phyloP scores from a whole-genome alignment of 2,329 filamentous ascomycete genomes.

The Samsoniella hepiali region DNA sequence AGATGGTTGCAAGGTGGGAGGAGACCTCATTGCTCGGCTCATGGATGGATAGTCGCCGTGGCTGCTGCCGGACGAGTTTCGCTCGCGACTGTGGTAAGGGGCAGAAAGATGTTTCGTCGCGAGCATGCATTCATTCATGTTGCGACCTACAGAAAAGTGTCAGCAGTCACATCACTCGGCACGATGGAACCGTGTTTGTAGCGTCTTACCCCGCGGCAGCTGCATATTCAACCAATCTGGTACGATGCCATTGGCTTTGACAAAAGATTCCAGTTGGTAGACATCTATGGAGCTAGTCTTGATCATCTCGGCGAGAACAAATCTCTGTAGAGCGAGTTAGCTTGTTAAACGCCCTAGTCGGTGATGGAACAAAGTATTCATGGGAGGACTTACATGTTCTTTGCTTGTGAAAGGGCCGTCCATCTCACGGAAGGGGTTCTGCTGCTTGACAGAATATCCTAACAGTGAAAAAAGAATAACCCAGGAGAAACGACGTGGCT shows the following conservation, averaged over 20 bases:
- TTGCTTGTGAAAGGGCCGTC: constrained; percentile 41
- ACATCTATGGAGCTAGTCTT: constrained; percentile 52
- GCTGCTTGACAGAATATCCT: background rate
- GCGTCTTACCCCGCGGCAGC: constrained; percentile 42
- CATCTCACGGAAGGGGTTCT: constrained; percentile 1
- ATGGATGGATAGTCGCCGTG: constrained; percentile 13
- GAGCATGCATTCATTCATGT: constrained; percentile 44
- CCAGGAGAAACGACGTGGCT: constrained; percentile 11
- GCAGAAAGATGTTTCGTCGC: constrained; percentile 35
- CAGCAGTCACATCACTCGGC: background rate
- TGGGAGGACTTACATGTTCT: constrained; percentile 46
- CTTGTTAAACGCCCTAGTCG: background rate
- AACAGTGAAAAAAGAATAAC: background rate
- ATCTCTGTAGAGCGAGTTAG: constrained; percentile 41
- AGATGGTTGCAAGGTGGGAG: constrained; percentile 20
- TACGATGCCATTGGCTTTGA: constrained; percentile 39
- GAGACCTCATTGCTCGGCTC: constrained; percentile 8
- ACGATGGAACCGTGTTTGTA: background rate
- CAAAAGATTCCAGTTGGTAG: constrained; percentile 44
- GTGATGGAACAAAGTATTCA: constrained; percentile 10
- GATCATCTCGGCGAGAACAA: constrained; percentile 56
- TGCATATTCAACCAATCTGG: constrained; percentile 49
- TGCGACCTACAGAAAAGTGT: constrained; percentile 38
- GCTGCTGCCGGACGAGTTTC: constrained; percentile 21
- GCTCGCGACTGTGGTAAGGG: constrained; percentile 32